Base-by-base conservation (phyloP, 805 yeast genomes). In the Kodamaea hsintzibuensis region DNA sequence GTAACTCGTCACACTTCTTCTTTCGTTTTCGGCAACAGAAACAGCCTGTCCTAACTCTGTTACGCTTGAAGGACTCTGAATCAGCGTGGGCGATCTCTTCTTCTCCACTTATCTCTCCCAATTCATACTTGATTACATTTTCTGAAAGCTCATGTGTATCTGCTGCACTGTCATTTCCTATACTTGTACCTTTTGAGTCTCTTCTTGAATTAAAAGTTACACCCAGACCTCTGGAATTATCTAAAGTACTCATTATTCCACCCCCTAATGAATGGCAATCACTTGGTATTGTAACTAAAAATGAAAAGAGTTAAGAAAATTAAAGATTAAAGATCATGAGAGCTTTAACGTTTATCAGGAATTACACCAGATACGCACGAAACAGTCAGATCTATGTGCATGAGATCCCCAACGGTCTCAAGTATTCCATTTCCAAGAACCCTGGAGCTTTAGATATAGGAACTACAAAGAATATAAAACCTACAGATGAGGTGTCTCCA, bases 401-500 rank as follows among this genome's bases (percentile, higher is more conserved):
- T 43, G 42, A 43, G n/a, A 12, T 51, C 8, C 55, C 49, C n/a
- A 42, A 44, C 12, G 40, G 33, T 27, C 50, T 43, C 49, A 50
- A 50, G 46, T 58, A 50, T 51, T 56, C 57, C 3, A 51, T 56
- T 13, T 56, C 58, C 10, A 27, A 51, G 17, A 16, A 51, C 14
- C 59, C 61, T 7, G 42, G 49, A 7, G 57, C 55, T 5, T 45
- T 58, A n/a, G 47, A 33, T 5, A 47, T 58, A 7, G 61, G 61
- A 3, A 30, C 16, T 7, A 39, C 49, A 1, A 19, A 16, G 30
- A 14, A 40, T 17, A 6, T 17, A 2, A 27, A 45, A 19, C 19
- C 48, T 7, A 25, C 46, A 18, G 27, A 55, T 7, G 56, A 57
- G 2, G 57, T 66, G 8, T 50, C 48, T 3, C 70, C 76, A 4